Evolutionary conservation across 2,329 filamentous ascomycete genomes (phyloP).

Genomic region (Escovopsis weberi): DNA sequence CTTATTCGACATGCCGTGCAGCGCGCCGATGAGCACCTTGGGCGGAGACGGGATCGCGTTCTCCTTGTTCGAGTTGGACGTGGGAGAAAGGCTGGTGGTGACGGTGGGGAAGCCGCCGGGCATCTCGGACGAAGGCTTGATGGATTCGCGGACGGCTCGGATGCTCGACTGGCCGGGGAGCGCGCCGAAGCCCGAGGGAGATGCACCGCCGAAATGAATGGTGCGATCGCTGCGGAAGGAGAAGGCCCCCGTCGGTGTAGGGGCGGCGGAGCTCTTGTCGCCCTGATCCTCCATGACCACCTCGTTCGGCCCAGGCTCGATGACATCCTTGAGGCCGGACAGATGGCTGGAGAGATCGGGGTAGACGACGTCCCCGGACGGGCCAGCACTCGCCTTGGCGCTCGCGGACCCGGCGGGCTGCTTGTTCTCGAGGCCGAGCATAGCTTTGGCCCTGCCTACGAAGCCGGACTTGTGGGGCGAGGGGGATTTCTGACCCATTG

Average conservation of each 20-base stretch:
- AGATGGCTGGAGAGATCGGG: conserved; percentile 40
- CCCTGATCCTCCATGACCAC: conserved; percentile 8
- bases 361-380: conserved; percentile 28
- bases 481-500: conserved; percentile 34
- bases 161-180: conserved; percentile 45
- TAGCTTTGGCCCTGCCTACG: conserved; percentile 6
- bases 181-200: conserved; percentile 38
- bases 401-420: conserved; percentile 18
- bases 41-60: conserved; percentile 29
- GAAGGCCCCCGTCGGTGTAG: conserved; percentile 41
- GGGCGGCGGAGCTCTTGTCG: conserved; percentile 7
- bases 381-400: conserved; percentile 11
- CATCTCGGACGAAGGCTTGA: conserved; percentile 29
- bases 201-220: conserved; percentile 38
- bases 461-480: conserved; percentile 39
- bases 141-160: conserved; percentile 42
- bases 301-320: conserved; percentile 12
- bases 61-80: conserved; percentile 36
- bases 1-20: conserved; percentile 51
- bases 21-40: conserved; percentile 29
- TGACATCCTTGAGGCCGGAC: conserved; percentile 23
- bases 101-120: conserved; percentile 39
- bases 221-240: conserved; percentile 53
- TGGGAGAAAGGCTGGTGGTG: conserved; percentile 10
- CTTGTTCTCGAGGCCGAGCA: conserved; percentile 8